Base-by-base conservation (phyloP, 148 eudicot genomes). In the Fagopyrum homotropicum region DNA sequence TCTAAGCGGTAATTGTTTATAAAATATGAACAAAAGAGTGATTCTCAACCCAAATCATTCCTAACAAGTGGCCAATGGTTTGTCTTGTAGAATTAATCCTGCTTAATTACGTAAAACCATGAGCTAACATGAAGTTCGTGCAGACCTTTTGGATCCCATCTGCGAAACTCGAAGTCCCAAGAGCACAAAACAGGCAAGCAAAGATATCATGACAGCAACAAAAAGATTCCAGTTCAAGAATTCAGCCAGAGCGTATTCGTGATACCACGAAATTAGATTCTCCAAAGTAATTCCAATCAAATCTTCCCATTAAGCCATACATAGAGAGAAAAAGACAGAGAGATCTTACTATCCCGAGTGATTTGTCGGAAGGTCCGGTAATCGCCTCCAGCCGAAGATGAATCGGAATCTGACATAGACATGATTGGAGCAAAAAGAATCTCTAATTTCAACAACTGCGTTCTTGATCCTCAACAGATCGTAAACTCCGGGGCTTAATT, bases 351-450 rank as follows among this genome's bases (percentile, higher is more conserved):
- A 72, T 92, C 95, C 75, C 97, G 95, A 75, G 88, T 88, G 70
- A 87, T 79, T 79, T 92, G 95, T 16, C 88, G 81, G 79, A 92
- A 88, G 77, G 77, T 81, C 76, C 80, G 90, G 81, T 87, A 81
- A 44, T 92, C 97, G 80, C 82, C 80, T 56, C 79, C 81, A 29
- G 83, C 86, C 35, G 89, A 92, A 9, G 97, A 88, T 1, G 86
- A 49, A 61, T 92, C 97, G 43, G 95, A 92, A 86, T 90, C 97
- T 15, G 93, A 90, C 88, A 92, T 88, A 77, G 97, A 87, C 95
- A 92, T 92, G 77, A 15, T 54, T 75, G 29, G 10, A 48, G 52
- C 71, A 16, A 3, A 45, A 70, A 63, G 35, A 9, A 29, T 7
- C 45, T 10, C 69, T 30, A 44, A 63, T 29, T 66, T 14, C 68